Conservation (phyloP, 2,329 filamentous ascomycete genomes). For the Ciborinia camelliae region DNA sequence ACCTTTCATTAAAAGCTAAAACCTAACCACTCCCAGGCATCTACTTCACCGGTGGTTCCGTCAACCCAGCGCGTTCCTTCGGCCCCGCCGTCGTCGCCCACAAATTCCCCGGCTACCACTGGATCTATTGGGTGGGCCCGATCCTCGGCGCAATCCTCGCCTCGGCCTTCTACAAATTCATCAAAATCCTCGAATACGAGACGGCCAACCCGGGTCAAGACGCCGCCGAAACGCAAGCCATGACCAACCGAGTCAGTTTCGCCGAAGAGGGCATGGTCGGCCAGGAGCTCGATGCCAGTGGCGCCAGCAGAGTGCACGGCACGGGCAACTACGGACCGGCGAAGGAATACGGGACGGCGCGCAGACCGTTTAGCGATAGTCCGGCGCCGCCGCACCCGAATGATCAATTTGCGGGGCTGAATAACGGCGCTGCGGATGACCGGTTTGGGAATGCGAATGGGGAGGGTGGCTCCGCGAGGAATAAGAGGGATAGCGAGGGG, state of each 20-base stretch:
- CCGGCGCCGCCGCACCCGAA: conserved; percentile 27
- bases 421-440: conserved; percentile 3
- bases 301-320: background rate
- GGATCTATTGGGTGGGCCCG: conserved; percentile 52
- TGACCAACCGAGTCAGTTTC: background rate
- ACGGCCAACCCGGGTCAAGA: conserved; percentile 41
- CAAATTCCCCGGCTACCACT: conserved; percentile 44
- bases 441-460: background rate
- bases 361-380: conserved; percentile 22
- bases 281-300: background rate
- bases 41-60: conserved; percentile 47
- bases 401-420: conserved; percentile 26
- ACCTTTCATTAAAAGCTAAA: background rate
- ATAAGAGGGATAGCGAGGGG: background rate
- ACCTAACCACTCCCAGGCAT: conserved; percentile 37
- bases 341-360: conserved; percentile 3
- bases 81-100: conserved; percentile 45
- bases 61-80: conserved; percentile 48
- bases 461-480: background rate
- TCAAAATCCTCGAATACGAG: conserved; percentile 51
- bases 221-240: background rate
- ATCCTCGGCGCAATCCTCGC: conserved; percentile 49
- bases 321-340: background rate
- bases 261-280: background rate
- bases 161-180: conserved; percentile 47